These are phyloP conservation scores for Russula abietina DNA, from an alignment of 768 basidiomycete species.

Conservation along the genomic window DNA sequence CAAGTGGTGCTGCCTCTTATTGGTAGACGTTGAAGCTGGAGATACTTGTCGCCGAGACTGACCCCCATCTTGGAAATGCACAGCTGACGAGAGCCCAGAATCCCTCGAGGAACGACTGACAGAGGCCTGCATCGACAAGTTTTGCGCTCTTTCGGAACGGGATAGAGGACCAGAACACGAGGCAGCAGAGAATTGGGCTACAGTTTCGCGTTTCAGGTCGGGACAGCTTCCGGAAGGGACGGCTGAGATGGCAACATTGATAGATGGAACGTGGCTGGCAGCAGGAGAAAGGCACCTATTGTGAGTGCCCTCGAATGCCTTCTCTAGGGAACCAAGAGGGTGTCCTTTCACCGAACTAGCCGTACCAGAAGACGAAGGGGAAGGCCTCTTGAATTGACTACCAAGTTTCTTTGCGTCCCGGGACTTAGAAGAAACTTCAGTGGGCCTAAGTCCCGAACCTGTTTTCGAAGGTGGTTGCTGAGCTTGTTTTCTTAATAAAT, in stretches of 20 bases:
- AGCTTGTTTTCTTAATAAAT: constrained; percentile 43
- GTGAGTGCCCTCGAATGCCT: not conserved
- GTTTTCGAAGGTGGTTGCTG: constrained; percentile 16
- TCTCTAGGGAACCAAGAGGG: not conserved
- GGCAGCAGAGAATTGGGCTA: not conserved
- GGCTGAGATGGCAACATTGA: not conserved
- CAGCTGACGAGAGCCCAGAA: not conserved
- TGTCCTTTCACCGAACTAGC: not conserved
- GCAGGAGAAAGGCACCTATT: not conserved
- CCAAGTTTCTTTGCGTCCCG: not conserved
- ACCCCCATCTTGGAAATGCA: not conserved
- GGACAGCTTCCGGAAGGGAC: not conserved
- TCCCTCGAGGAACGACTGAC: not conserved
- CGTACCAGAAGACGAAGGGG: not conserved
- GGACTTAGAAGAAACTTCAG: not conserved
- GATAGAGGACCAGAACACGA: constrained; percentile 3
- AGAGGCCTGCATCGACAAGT: not conserved
- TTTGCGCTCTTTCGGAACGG: not conserved
- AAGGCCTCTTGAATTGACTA: not conserved
- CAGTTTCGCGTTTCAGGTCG: not conserved
- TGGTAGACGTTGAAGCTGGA: not conserved
- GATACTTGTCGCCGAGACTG: not conserved
- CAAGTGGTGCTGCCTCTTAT: not conserved
- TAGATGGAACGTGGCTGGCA: not conserved
- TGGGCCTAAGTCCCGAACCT: constrained; percentile 13